Evolutionary conservation across 208 protist species (phyloP).

Genomic region (Trypanosoma brucei): DNA sequence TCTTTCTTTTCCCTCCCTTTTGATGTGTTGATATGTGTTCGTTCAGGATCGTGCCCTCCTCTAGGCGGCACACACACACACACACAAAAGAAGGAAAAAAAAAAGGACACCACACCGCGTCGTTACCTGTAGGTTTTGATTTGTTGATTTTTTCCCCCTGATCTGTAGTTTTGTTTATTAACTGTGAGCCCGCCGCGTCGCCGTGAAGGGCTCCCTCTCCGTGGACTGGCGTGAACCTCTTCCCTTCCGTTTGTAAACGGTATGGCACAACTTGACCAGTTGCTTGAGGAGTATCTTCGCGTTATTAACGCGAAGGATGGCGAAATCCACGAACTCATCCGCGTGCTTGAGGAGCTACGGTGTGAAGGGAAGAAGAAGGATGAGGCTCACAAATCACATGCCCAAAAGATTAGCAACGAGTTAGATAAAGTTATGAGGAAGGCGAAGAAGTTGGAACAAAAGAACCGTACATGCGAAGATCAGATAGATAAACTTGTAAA

Average conservation of each 20-base stretch:
- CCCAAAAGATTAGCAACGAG: constrained; percentile 24
- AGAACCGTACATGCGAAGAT: constrained; percentile 23
- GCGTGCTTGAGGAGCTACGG: constrained; percentile 40
- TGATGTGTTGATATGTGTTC: neutral
- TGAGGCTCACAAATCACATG: constrained; percentile 22
- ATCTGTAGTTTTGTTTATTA: too few relatives aligned
- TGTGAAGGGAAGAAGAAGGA: constrained; percentile 26
- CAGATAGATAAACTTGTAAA: constrained; percentile 34
- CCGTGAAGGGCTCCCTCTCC: too few relatives aligned
- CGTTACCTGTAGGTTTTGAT: too few relatives aligned
- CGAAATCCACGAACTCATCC: constrained; percentile 55
- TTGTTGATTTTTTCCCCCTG: too few relatives aligned
- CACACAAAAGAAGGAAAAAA: too few relatives aligned
- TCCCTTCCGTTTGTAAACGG: neutral
- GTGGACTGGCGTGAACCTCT: too few relatives aligned
- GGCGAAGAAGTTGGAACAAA: constrained; percentile 6
- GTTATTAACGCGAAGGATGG: constrained; percentile 87
- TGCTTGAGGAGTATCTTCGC: constrained; percentile 83
- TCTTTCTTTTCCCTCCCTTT: neutral
- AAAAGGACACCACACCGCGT: too few relatives aligned
- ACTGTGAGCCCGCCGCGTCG: too few relatives aligned
- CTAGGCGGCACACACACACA: too few relatives aligned
- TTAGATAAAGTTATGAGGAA: constrained; percentile 3
- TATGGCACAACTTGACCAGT: constrained; percentile 48
- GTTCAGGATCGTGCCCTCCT: neutral